A percentile compares a stretch with the other conserved stretches of the same genome.
phyloP scores from a whole-genome alignment of 179 eudicot genomes.

The Beta macrorhiza region DNA sequence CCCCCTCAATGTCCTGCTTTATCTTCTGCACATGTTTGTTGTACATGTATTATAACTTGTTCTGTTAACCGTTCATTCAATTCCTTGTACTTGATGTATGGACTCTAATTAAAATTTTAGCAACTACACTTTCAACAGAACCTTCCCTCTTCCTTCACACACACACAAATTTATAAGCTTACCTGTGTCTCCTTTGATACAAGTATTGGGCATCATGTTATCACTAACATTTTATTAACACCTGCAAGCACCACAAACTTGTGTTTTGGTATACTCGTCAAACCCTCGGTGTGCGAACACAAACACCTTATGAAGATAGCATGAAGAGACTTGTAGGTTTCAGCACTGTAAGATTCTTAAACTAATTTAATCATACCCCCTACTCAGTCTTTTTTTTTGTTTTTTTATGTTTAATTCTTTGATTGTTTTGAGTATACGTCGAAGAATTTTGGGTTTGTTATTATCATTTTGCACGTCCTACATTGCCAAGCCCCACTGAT shows the following conservation, averaged over 20 bases:
- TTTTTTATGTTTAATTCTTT: constrained; percentile 7
- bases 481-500: constrained; percentile 91
- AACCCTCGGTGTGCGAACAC: constrained; percentile 76
- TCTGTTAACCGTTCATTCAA: not conserved
- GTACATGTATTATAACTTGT: not conserved
- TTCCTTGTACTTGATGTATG: not conserved
- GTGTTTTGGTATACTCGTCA: constrained; percentile 95
- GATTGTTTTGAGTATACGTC: constrained; percentile 41
- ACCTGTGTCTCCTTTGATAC: not conserved
- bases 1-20: not conserved
- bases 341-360: constrained; percentile 59
- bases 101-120: too few species aligned
- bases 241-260: constrained; percentile 61
- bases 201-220: not conserved
- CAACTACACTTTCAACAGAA: too few species aligned
- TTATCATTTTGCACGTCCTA: constrained; percentile 87
- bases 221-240: not conserved
- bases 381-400: not conserved
- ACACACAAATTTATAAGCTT: not conserved
- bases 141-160: not conserved
- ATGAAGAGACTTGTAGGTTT: constrained; percentile 86
- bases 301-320: constrained; percentile 87
- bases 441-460: constrained; percentile 96
- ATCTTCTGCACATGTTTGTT: not conserved
- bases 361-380: not conserved